phyloP scores from a whole-genome alignment of 352 stramenopile species.

The Pilasporangium apinafurcum region DNA sequence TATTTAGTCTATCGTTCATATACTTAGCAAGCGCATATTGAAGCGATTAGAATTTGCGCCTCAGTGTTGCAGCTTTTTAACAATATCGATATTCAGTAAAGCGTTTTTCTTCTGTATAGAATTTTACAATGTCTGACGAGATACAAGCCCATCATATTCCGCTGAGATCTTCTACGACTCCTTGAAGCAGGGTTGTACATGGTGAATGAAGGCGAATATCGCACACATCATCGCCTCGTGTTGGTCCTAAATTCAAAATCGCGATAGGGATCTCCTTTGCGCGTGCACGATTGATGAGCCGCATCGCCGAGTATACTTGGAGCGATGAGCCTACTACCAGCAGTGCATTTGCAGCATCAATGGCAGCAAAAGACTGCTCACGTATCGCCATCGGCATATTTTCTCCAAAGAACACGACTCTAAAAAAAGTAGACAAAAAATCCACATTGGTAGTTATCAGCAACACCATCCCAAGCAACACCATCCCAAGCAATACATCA shows the following conservation, averaged over 20 bases:
- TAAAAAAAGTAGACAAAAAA: slow-evolving; percentile 2
- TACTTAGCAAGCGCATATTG: too few species aligned
- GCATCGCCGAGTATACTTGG: slow-evolving; percentile 93
- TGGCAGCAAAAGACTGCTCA: slow-evolving; percentile 42
- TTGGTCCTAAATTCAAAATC: slow-evolving; percentile 87
- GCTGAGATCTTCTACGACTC: slow-evolving; percentile 16
- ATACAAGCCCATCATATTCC: slow-evolving; percentile 13
- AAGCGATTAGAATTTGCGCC: too few species aligned
- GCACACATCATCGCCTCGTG: slow-evolving; percentile 77
- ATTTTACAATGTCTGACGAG: too few species aligned
- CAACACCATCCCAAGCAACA: background rate
- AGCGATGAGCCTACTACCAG: slow-evolving; percentile 93
- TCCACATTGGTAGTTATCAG: background rate
- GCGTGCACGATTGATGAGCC: slow-evolving; percentile 81
- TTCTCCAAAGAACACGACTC: slow-evolving; percentile 97
- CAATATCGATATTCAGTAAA: too few species aligned
- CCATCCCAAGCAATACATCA: background rate
- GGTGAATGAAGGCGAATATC: slow-evolving; percentile 64
- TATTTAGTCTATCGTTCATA: too few species aligned
- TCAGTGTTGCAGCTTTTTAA: too few species aligned
- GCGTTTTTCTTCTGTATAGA: too few species aligned
- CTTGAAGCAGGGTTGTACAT: slow-evolving; percentile 44
- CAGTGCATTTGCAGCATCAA: slow-evolving; percentile 85
- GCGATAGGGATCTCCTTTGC: slow-evolving; percentile 59
- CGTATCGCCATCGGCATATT: slow-evolving; percentile 86